Evolutionary conservation across 2,329 filamentous ascomycete genomes (phyloP).

Genomic region (Dichotomopilus funicola): DNA sequence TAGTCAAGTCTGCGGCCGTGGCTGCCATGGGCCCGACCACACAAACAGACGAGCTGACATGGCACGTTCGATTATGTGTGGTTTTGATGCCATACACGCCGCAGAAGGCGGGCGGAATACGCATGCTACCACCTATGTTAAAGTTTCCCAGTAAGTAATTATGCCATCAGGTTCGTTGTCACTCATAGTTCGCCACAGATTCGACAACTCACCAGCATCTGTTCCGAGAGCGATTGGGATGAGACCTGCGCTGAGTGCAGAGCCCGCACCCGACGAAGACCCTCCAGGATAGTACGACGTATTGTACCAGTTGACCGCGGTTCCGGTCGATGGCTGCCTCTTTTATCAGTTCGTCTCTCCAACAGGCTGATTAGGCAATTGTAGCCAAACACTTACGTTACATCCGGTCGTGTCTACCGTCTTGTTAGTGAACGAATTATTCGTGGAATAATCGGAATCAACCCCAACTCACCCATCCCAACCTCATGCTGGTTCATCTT

Average conservation of each 20-base stretch:
- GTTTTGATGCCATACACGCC: conserved; percentile 78
- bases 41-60: conserved; percentile 46
- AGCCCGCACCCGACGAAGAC: conserved; percentile 71
- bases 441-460: no score
- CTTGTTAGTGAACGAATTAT: conserved; percentile 11
- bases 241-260: conserved; percentile 61
- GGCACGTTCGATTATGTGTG: conserved; percentile 62
- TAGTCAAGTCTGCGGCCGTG: conserved; percentile 68
- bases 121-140: conserved; percentile 55
- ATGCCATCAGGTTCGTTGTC: no score
- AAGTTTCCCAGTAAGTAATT: no score
- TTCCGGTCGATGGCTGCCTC: conserved; percentile 55
- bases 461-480: conserved; percentile 51
- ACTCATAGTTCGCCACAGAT: no score
- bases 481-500: conserved; percentile 78
- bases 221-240: conserved; percentile 70
- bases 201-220: conserved; percentile 48
- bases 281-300: conserved; percentile 71
- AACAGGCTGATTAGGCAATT: background rate
- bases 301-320: conserved; percentile 73
- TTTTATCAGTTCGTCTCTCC: background rate
- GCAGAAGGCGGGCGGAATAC: conserved; percentile 69
- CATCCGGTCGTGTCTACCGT: conserved; percentile 70
- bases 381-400: conserved; percentile 44
- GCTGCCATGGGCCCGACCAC: conserved; percentile 71